Evolutionary conservation across 179 eudicot genomes (phyloP), one percentile per base, ranked within the genome.

Genomic region (Spergularia azorica): DNA sequence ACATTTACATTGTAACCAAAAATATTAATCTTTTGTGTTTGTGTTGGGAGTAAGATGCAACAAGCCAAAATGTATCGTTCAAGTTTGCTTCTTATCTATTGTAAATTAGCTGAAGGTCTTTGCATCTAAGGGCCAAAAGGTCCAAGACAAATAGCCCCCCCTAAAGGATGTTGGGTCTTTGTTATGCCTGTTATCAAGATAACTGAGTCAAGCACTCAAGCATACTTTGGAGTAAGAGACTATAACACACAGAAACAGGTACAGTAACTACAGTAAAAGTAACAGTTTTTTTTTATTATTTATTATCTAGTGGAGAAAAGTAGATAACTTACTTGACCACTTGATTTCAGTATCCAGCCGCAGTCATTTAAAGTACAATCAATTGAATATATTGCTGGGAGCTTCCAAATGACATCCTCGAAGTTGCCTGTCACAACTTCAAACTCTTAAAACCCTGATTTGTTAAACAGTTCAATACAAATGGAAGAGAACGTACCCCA

Each of bases 321-420:
- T 20, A 61, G 21, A 62, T 66, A 67, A 70, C 80, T 38, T 73
- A 94, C 98, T 93, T 90, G 91, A 74, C 80, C 73, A 43, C 66
- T 50, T 70, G 94, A 81, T 78, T 79, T 90, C 63, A 90, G 82
- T 82, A 92, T 87, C 81, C 84, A 76, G 76, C 94, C 85, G 85
- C 98, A 94, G 54, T 94, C 98, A 58, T 92, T 94, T 72, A 77
- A 54, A 18, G 90, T 88, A 84, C 98, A 94, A 78, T 94, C 98
- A 89, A 94, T 92, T 69, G 84, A 73, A 83, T 90, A 94, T 66
- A 94, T 85, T 70, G 79, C 80, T 36, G 97, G 97, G 74, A 90
- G 83, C 88, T 86, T 84, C 46, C 80, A 75, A 14, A 57, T 48
- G 67, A 26, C 63, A 78, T 85, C 84, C 71, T 79, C 72, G 74